Evolutionary conservation across 495 filamentous ascomycete species (phyloP).

Genomic region (Penicillium goetzii): DNA sequence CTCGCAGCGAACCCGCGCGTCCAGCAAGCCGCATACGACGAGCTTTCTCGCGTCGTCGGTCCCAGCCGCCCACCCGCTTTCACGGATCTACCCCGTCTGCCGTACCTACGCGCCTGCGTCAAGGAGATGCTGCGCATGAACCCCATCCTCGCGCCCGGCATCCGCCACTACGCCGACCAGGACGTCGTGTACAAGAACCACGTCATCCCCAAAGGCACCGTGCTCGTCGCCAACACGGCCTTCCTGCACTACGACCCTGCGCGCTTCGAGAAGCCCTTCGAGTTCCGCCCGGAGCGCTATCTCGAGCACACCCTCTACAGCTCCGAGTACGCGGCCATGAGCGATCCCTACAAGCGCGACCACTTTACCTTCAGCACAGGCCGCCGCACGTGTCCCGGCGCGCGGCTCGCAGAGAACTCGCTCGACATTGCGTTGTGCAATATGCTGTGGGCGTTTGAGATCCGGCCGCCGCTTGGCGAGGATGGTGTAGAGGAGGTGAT

Average conservation of each 20-base stretch:
- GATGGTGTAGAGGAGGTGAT: neutral
- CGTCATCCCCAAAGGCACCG: constrained; percentile 47
- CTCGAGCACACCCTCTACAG: constrained; percentile 45
- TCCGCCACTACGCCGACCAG: constrained; percentile 54
- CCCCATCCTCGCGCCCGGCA: constrained; percentile 53
- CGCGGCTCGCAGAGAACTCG: constrained; percentile 2
- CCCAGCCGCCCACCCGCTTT: constrained; percentile 21
- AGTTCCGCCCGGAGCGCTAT: constrained; percentile 48
- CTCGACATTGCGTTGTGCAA: neutral
- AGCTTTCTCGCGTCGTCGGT: neutral
- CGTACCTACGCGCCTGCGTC: constrained; percentile 56
- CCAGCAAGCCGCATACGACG: neutral
- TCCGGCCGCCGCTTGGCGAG: neutral
- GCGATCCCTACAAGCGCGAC: constrained; percentile 25
- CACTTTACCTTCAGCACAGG: constrained; percentile 34
- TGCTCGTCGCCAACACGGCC: constrained; percentile 44
- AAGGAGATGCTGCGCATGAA: constrained; percentile 65
- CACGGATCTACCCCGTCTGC: constrained; percentile 49
- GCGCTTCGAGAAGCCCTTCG: constrained; percentile 39
- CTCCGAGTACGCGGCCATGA: constrained; percentile 25
- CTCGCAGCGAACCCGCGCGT: constrained; percentile 13
- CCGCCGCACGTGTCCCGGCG: neutral
- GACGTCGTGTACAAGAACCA: constrained; percentile 57
- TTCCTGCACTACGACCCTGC: constrained; percentile 43
- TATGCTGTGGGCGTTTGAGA: constrained; percentile 5